These are phyloP conservation scores for Fusarium sp. DNA, from an alignment of 2,329 filamentous ascomycete genomes.

Conservation along the genomic window DNA sequence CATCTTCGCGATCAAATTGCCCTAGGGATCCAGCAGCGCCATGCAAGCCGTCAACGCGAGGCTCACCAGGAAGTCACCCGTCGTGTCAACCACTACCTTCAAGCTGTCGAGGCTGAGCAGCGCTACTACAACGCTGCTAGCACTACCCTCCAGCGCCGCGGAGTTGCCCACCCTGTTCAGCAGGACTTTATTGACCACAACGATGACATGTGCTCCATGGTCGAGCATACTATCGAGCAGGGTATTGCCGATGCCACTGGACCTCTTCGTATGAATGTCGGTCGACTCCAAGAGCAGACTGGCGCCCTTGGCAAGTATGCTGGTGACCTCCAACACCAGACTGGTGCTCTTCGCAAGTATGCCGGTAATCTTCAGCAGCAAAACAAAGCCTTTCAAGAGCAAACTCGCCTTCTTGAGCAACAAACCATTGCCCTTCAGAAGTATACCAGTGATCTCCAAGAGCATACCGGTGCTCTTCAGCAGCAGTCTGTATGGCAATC, in stretches of 20 bases:
- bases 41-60: conserved; percentile 41
- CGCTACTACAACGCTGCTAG: conserved; percentile 34
- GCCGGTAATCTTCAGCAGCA: conserved; percentile 42
- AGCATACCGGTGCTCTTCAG: background rate
- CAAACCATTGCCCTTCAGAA: background rate
- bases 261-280: conserved; percentile 49
- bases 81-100: conserved; percentile 46
- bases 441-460: background rate
- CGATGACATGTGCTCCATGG: conserved; percentile 49
- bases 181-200: conserved; percentile 20
- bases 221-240: conserved; percentile 53
- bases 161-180: background rate
- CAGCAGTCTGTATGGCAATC: background rate
- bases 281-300: no score
- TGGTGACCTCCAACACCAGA: background rate
- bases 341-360: no score
- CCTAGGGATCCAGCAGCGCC: conserved; percentile 54
- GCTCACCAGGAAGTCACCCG: conserved; percentile 43
- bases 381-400: conserved; percentile 34
- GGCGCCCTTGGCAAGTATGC: no score
- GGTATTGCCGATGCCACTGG: conserved; percentile 51
- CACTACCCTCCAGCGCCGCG: conserved; percentile 3
- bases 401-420: background rate
- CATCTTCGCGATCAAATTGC: conserved; percentile 52
- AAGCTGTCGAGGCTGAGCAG: conserved; percentile 45